Evolutionary conservation across 1,284 basidiomycete species (phyloP), one percentile per base, ranked within the genome.

Genomic region (Prillingera fragicola): DNA sequence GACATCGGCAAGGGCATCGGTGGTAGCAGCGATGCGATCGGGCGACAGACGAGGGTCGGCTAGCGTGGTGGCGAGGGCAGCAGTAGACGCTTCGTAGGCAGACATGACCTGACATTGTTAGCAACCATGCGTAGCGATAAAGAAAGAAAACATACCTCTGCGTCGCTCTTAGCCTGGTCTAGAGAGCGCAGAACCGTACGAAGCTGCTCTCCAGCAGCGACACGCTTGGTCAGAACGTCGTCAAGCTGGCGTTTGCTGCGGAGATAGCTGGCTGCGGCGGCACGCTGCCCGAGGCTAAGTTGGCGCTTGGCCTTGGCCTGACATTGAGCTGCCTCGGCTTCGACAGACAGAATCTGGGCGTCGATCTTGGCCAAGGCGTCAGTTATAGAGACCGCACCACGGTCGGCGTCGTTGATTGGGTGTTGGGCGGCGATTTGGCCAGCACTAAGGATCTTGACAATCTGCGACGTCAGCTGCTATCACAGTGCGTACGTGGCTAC

Each of bases 51-150:
- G 81, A 0, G 89, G 87, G 56, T 92, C 81, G 1, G 81, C 73
- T 3, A 96, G 80, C 31, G 96, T 80, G 0, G 77, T 69, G 10
- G 79, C 78, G 8, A 97, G 76, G 0, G 89, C 88, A 2, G 77
- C 68, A 0, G 86, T 82, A 2, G 88, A 90, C 1, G 81, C 80
- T 63, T 87, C 80, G 63, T 94, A 96, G 0, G 83, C 80, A 53
- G 80, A 79, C 79, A 96, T 82, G 42, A 96, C 85, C 85, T 92
- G 60, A 28, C n/a, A n/a, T n/a, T n/a, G n/a, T n/a, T n/a, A n/a
- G 21, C 14, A 13, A 28, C 13, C 25, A n/a, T 18, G 26, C 14
- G 9, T n/a, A n/a, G n/a, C n/a, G n/a, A n/a, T n/a, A n/a, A 5
- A 14, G n/a, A 24, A 2, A 38, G 13, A 23, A 13, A 2, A 55